These are phyloP conservation scores for Melaleuca alternifolia DNA, from an alignment of 345 rosid species.

Conservation along the genomic window DNA sequence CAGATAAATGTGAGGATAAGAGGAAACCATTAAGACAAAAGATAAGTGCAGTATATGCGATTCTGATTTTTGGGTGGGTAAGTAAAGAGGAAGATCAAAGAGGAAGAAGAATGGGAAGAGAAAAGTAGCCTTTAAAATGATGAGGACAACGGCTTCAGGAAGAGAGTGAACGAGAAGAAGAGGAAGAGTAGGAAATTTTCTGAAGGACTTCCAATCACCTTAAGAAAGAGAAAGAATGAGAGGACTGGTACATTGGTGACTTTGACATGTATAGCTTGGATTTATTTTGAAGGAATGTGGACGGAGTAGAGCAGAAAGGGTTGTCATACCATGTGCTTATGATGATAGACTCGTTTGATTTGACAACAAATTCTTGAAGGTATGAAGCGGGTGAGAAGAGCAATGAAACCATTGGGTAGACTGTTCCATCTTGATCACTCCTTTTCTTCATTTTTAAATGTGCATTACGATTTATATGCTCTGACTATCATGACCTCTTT, in stretches of 20 bases:
- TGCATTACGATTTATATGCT: background rate
- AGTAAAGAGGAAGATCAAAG: background rate
- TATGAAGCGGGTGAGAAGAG: background rate
- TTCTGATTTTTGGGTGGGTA: background rate
- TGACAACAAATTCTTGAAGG: background rate
- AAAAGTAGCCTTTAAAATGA: background rate
- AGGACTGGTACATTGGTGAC: background rate
- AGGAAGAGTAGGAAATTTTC: background rate
- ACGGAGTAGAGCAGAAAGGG: background rate
- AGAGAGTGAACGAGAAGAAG: background rate
- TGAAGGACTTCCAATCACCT: background rate
- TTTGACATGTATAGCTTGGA: background rate
- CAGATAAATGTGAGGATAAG: background rate
- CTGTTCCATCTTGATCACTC: background rate
- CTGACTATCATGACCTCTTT: background rate
- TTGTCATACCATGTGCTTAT: background rate
- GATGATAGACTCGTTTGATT: background rate
- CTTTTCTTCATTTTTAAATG: background rate
- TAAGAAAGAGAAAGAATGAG: background rate
- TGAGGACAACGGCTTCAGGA: background rate
- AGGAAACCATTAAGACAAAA: background rate
- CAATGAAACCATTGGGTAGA: background rate
- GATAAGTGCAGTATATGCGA: background rate
- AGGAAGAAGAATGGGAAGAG: background rate
- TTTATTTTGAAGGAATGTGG: background rate